These are phyloP conservation scores for Monosporozyma unispora DNA, from an alignment of 805 yeast genomes.

Conservation along the genomic window DNA sequence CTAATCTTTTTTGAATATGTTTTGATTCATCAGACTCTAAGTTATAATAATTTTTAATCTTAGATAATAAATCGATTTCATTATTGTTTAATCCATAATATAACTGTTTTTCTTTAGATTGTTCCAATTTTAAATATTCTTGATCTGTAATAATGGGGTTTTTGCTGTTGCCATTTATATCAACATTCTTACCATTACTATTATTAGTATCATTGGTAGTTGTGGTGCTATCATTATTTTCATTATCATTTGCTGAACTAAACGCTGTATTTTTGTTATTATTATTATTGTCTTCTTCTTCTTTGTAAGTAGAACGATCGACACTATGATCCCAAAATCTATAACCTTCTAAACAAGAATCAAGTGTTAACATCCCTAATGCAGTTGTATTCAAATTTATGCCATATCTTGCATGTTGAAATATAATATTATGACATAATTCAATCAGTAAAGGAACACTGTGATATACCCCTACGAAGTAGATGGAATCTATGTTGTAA, in stretches of 20 bases:
- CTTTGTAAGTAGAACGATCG: constrained; percentile 11
- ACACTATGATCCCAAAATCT: constrained; percentile 35
- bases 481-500: constrained; percentile 40
- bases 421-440: constrained; percentile 39
- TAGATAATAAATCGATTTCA: constrained; percentile 19
- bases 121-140: constrained; percentile 20
- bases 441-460: constrained; percentile 44
- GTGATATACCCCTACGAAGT: constrained; percentile 44
- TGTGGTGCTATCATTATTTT: constrained; percentile 1
- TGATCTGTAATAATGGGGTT: constrained; percentile 8
- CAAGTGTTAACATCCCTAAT: constrained; percentile 29
- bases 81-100: constrained; percentile 22
- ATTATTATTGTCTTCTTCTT: neutral
- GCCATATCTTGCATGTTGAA: constrained; percentile 16
- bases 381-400: constrained; percentile 11
- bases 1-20: constrained; percentile 33
- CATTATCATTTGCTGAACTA: neutral
- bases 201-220: constrained; percentile 2
- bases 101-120: constrained; percentile 23
- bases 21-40: constrained; percentile 33
- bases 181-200: neutral
- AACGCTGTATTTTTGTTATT: too few species aligned
- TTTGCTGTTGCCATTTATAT: constrained; percentile 1
- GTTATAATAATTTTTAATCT: constrained; percentile 33
- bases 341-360: constrained; percentile 34